phyloP scores from a whole-genome alignment of 306 rosid genomes.

The Acacia confusa region DNA sequence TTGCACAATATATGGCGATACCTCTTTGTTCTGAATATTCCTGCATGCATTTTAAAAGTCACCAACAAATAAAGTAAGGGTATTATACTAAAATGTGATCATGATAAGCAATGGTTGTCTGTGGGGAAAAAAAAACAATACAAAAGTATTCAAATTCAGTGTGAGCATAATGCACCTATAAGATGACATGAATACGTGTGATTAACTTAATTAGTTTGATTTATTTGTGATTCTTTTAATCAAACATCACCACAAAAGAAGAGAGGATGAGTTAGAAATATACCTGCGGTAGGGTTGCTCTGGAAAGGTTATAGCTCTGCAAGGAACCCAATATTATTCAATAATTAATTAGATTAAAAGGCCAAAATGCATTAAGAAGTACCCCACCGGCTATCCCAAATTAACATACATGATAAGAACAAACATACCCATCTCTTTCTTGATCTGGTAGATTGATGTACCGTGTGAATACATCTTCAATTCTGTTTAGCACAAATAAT shows the following conservation, averaged over 20 bases:
- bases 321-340: neutral
- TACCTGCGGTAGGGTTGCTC: constrained; percentile 6
- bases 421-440: constrained; percentile 10
- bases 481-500: neutral
- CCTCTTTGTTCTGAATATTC: constrained; percentile 12
- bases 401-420: neutral
- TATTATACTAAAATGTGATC: neutral
- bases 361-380: neutral
- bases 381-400: neutral
- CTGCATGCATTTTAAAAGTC: neutral
- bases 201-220: neutral
- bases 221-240: neutral
- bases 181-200: neutral
- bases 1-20: neutral
- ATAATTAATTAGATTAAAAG: neutral
- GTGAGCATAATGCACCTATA: neutral
- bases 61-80: neutral
- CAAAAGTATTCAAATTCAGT: neutral
- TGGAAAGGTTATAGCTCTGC: neutral
- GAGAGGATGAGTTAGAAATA: neutral
- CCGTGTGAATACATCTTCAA: constrained; percentile 6
- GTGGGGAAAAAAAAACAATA: neutral
- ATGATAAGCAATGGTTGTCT: neutral
- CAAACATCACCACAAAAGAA: neutral
- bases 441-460: constrained; percentile 1